phyloP scores from a whole-genome alignment of 805 yeast species.

The Blastobotrys attinorum region DNA sequence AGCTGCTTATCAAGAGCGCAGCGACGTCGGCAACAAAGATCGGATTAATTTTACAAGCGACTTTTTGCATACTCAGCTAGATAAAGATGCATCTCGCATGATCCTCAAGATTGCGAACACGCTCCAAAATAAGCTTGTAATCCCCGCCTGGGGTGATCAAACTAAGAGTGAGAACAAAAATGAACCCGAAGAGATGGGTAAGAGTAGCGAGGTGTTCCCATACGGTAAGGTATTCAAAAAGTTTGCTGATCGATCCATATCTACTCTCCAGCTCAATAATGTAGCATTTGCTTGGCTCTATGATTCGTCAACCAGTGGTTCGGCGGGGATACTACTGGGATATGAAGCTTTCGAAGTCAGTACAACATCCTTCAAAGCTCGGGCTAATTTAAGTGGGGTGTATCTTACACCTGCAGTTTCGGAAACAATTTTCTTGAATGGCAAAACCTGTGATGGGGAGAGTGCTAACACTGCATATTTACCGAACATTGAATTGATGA shows the following conservation, averaged over 20 bases:
- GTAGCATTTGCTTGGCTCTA: conserved; percentile 77
- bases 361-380: conserved; percentile 54
- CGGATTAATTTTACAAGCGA: conserved; percentile 13
- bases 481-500: conserved; percentile 22
- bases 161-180: not conserved
- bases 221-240: conserved; percentile 4
- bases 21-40: conserved; percentile 1
- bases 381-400: conserved; percentile 59
- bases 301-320: conserved; percentile 28
- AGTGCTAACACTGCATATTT: conserved; percentile 21
- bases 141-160: not conserved
- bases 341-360: conserved; percentile 65
- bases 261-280: conserved; percentile 30
- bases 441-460: conserved; percentile 2
- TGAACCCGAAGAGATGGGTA: not conserved
- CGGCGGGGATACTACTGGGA: conserved; percentile 74
- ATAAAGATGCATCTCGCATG: conserved; percentile 15
- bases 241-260: conserved; percentile 1
- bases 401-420: conserved; percentile 60
- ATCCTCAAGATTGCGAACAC: conserved; percentile 7
- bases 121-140: not conserved
- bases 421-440: conserved; percentile 14
- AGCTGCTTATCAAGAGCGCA: conserved; percentile 1
- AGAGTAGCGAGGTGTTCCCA: too few species aligned
- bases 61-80: conserved; percentile 13